A percentile compares a stretch with the other conserved stretches of the same genome.
phyloP scores from a whole-genome alignment of 345 rosid species.

The Stellera chamaejasme region DNA sequence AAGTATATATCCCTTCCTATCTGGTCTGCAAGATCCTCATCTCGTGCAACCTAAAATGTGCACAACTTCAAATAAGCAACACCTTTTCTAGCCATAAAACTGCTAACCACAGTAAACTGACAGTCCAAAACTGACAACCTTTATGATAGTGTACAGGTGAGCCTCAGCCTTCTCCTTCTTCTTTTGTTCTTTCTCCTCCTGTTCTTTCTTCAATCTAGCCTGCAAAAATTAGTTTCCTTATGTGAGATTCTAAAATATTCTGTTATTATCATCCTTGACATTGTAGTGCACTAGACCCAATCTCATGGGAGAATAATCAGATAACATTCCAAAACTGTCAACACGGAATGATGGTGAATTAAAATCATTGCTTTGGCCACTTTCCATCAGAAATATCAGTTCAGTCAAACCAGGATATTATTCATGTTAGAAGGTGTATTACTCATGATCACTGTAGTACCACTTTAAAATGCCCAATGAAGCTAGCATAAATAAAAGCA shows the following conservation, averaged over 20 bases:
- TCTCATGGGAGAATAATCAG: too few species aligned
- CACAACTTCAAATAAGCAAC: not conserved
- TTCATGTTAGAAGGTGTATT: not conserved
- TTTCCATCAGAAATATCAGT: too few species aligned
- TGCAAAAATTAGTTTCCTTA: constrained; percentile 19
- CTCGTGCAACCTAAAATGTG: constrained; percentile 70
- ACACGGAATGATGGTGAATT: too few species aligned
- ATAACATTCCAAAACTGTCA: too few species aligned
- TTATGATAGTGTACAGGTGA: constrained; percentile 78
- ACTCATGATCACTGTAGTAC: not conserved
- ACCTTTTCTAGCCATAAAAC: too few species aligned
- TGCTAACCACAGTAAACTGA: not conserved
- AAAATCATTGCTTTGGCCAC: too few species aligned
- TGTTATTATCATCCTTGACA: too few species aligned
- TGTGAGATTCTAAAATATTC: not conserved
- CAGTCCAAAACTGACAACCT: constrained; percentile 33
- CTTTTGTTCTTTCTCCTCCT: constrained; percentile 91
- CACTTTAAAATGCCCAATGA: not conserved
- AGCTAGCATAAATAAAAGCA: constrained; percentile 12
- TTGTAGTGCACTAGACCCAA: too few species aligned
- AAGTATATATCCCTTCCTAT: constrained; percentile 88
- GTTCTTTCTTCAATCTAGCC: constrained; percentile 92
- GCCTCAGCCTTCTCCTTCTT: constrained; percentile 90
- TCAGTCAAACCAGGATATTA: not conserved
- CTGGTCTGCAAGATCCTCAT: constrained; percentile 75